Conservation (phyloP, 345 rosid species). For the Dovyalis caffra region DNA sequence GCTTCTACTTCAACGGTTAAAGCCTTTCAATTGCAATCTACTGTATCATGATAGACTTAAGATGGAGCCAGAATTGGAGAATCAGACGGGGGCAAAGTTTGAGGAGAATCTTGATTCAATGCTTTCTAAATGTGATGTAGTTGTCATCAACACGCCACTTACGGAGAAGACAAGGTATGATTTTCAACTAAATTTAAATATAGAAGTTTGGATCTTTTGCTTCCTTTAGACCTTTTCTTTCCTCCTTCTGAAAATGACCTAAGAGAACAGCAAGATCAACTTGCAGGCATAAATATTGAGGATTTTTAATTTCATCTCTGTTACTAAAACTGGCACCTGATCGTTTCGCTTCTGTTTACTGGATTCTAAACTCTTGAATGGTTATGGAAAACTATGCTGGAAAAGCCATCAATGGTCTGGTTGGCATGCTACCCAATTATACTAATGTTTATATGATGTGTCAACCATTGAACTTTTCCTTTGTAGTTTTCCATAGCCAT, state of each 20-base stretch:
- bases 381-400: too few species aligned
- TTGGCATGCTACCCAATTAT: too few species aligned
- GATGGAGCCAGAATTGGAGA: conserved; percentile 77
- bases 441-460: too few species aligned
- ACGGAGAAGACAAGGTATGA: conserved; percentile 77
- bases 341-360: too few species aligned
- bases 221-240: background rate
- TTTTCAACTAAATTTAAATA: background rate
- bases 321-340: too few species aligned
- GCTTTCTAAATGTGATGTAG: conserved; percentile 87
- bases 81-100: conserved; percentile 63
- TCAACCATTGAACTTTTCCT: too few species aligned
- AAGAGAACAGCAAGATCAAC: too few species aligned
- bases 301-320: too few species aligned
- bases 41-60: conserved; percentile 77
- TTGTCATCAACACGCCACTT: conserved; percentile 85
- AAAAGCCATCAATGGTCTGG: too few species aligned
- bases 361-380: too few species aligned
- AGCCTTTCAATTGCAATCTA: conserved; percentile 88
- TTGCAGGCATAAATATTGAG: too few species aligned
- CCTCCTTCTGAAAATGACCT: background rate
- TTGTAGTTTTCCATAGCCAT: too few species aligned
- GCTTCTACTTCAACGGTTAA: conserved; percentile 84
- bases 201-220: background rate
- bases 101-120: conserved; percentile 72